phyloP scores from a whole-genome alignment of 225 moss, liverwort and hornwort species.

The Bryoerythrophyllum caledonicum region DNA sequence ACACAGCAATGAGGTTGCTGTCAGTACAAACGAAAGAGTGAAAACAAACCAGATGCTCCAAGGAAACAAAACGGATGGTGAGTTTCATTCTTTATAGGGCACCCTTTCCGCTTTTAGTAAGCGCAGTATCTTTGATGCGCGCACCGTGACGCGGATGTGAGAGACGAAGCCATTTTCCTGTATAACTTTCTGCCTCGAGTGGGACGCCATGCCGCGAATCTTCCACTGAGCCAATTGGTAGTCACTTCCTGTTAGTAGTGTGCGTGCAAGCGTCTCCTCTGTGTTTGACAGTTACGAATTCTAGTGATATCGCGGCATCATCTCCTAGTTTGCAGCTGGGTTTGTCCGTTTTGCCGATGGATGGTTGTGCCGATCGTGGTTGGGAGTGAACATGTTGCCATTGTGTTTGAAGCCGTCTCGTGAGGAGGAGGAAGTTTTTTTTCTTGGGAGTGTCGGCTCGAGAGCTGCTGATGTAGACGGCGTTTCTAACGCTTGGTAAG shows the following conservation, averaged over 20 bases:
- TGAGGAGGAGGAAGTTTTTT: neutral
- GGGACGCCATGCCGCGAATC: neutral
- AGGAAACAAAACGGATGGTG: too few relatives aligned
- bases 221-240: too few relatives aligned
- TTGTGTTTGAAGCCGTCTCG: constrained; percentile 15
- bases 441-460: too few relatives aligned
- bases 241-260: too few relatives aligned
- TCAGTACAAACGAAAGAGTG: too few relatives aligned
- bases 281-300: neutral
- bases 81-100: too few relatives aligned
- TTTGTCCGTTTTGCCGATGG: too few relatives aligned
- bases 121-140: constrained; percentile 12
- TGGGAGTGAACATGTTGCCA: constrained; percentile 23
- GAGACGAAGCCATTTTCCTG: neutral
- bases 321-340: too few relatives aligned
- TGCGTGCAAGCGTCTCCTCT: neutral
- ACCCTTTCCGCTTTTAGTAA: constrained; percentile 6
- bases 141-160: neutral
- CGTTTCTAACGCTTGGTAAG: constrained; percentile 4
- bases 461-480: constrained; percentile 3
- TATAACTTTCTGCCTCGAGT: too few relatives aligned
- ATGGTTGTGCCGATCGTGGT: too few relatives aligned
- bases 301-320: neutral
- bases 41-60: too few relatives aligned
- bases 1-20: neutral